These are phyloP conservation scores for Cyclotella cryptica DNA, from an alignment of 108 stramenopile genomes.

Conservation along the genomic window DNA sequence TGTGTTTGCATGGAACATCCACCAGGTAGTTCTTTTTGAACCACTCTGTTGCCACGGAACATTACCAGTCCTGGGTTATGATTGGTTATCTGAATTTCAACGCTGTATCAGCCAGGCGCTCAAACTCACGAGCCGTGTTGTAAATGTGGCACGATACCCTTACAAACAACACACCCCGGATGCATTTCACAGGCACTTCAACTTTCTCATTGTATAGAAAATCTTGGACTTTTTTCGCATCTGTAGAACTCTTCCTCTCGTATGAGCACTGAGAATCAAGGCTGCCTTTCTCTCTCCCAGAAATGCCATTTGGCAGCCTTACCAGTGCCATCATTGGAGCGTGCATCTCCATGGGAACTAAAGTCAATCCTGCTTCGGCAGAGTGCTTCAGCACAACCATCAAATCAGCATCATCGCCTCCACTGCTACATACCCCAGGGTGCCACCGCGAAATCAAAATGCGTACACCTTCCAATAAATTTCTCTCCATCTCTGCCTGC, in stretches of 20 bases:
- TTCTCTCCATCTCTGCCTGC: slow-evolving; percentile 38
- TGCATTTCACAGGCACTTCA: slow-evolving; percentile 77
- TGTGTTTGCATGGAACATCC: too few species aligned
- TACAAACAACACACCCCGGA: slow-evolving; percentile 65
- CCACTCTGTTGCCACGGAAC: too few species aligned
- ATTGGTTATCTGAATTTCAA: slow-evolving; percentile 9
- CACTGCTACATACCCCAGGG: slow-evolving; percentile 27
- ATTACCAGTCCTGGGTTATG: not conserved
- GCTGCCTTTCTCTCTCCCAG: slow-evolving; percentile 10
- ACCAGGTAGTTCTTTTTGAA: too few species aligned
- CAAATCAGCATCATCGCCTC: slow-evolving; percentile 16
- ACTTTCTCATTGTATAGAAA: slow-evolving; percentile 58
- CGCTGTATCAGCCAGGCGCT: slow-evolving; percentile 48
- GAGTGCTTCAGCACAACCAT: slow-evolving; percentile 19
- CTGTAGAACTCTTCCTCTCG: slow-evolving; percentile 53
- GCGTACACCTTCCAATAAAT: slow-evolving; percentile 52
- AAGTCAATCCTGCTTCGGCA: slow-evolving; percentile 44
- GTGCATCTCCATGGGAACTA: slow-evolving; percentile 55
- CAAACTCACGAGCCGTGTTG: slow-evolving; percentile 67
- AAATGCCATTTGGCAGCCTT: slow-evolving; percentile 53
- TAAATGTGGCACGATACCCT: slow-evolving; percentile 74
- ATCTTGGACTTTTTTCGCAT: slow-evolving; percentile 76
- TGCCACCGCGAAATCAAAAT: slow-evolving; percentile 65
- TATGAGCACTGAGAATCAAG: not conserved
- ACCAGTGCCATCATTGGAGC: slow-evolving; percentile 74